Conservation (phyloP, 305 asterid genomes). For the Petunia hybrid region DNA sequence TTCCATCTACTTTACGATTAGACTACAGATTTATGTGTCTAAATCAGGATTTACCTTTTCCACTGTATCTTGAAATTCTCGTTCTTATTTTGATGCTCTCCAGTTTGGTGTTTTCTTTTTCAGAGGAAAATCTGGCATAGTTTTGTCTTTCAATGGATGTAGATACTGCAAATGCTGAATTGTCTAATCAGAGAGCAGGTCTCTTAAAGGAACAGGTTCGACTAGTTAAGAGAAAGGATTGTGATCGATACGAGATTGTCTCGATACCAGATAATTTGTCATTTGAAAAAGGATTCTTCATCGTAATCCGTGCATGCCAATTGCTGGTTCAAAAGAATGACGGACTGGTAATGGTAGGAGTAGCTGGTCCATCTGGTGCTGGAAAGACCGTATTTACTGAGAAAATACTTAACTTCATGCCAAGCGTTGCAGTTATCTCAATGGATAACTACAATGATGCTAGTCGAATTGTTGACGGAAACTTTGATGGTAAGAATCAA, state of each 20-base stretch:
- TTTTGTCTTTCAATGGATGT: conserved; percentile 55
- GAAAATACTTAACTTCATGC: conserved; percentile 90
- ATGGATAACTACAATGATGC: conserved; percentile 99
- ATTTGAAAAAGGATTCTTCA: conserved; percentile 98
- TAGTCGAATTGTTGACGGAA: conserved; percentile 95
- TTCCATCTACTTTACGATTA: neutral
- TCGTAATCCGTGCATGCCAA: conserved; percentile 90
- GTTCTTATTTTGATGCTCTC: neutral
- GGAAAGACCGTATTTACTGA: conserved; percentile 97
- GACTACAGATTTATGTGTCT: neutral
- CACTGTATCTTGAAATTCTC: neutral
- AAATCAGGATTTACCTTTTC: conserved; percentile 2
- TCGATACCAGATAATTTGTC: conserved; percentile 81
- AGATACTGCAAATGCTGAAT: conserved; percentile 55
- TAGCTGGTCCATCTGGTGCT: conserved; percentile 99
- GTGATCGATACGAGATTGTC: conserved; percentile 76
- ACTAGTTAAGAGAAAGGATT: conserved; percentile 78
- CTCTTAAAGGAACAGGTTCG: conserved; percentile 97
- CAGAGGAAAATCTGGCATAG: conserved; percentile 32
- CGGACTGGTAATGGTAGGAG: conserved; percentile 81
- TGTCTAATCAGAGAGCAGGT: conserved; percentile 62
- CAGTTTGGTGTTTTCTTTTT: neutral
- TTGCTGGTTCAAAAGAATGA: conserved; percentile 86
- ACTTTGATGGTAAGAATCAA: conserved; percentile 76
- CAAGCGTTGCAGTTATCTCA: conserved; percentile 91